Conservation (phyloP, 1,284 basidiomycete genomes). For the Ustilago lituana region DNA sequence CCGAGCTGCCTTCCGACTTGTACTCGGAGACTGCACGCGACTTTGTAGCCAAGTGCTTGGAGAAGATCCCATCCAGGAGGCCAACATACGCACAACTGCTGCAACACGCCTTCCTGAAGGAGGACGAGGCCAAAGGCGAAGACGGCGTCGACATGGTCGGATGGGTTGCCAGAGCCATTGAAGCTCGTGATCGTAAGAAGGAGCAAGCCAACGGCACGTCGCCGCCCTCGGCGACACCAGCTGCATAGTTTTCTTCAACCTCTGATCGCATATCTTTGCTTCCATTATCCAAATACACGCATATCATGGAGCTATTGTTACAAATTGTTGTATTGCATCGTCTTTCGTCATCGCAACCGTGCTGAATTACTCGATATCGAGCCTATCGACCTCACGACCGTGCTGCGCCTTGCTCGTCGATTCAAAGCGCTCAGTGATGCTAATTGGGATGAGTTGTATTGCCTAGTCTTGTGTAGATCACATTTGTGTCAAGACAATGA, state of each 20-base stretch:
- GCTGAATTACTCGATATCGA: no score
- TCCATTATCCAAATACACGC: neutral
- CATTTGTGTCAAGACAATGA: no score
- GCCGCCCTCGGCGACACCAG: neutral
- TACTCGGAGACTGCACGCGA: slow-evolving; percentile 66
- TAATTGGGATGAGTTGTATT: no score
- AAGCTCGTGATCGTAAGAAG: slow-evolving; percentile 27
- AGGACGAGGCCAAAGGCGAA: slow-evolving; percentile 59
- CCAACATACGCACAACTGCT: slow-evolving; percentile 87
- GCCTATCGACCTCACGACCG: no score
- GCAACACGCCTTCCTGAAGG: slow-evolving; percentile 77
- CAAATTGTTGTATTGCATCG: slow-evolving; percentile 9
- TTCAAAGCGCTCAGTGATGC: no score
- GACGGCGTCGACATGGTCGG: slow-evolving; percentile 67
- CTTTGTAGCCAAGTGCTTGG: slow-evolving; percentile 64
- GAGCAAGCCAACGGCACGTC: slow-evolving; percentile 16
- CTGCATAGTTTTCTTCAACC: neutral
- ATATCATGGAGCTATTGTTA: no score
- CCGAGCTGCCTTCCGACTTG: slow-evolving; percentile 75
- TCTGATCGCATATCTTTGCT: neutral
- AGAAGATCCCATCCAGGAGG: slow-evolving; percentile 72
- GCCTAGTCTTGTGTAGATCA: no score
- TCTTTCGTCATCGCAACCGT: neutral
- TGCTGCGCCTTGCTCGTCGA: no score
- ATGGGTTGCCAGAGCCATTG: slow-evolving; percentile 58